Evolutionary conservation across 176 grass and related monocot genomes (phyloP), one percentile per base, ranked within the genome.

Genomic region (Poa pratensis): DNA sequence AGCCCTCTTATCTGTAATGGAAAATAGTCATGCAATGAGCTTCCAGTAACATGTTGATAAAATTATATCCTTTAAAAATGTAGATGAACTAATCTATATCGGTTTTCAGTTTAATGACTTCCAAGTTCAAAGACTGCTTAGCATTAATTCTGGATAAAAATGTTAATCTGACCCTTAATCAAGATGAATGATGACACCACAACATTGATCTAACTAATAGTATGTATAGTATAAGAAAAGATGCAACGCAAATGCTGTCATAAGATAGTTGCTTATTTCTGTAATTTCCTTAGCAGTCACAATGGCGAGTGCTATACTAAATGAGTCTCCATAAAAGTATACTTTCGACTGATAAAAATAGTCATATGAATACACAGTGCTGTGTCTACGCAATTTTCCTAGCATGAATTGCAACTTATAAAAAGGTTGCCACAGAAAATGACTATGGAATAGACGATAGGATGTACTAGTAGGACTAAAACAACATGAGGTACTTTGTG

Each of bases 1-100:
- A 95, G 51, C 58, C 95, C 95, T 89, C 77, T 98, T 80, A 94
- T 80, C 95, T 98, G 89, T 9, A 53, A 91, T 49, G 60, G 86
- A 55, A 88, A 88, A 87, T 45, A 91, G 34, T 51, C 22, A 87
- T 52, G 11, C 19, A 80, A 81, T 76, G 1, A 86, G 62, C 9
- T 37, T 77, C 27, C 27, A 18, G 28, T 27, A 20, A 78, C 60
- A 23, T 24, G 43, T 69, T 53, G 18, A 80, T 50, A 57, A 67
- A 75, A 50, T 30, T 60, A 50, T 65, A 64, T 23, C 57, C 13
- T 7, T 18, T 86, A 19, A 23, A 52, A 14, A 69, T 82, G 28
- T 43, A 77, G 52, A 80, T 39, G 5, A 20, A 85, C 10, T 40
- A 84, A 55, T 57, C 9, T 37, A 55, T 57, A 24, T 27, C 9